Evolutionary conservation across 176 grass and related monocot species (phyloP), one percentile per base, ranked within the genome.

Genomic region (Avena eriantha): DNA sequence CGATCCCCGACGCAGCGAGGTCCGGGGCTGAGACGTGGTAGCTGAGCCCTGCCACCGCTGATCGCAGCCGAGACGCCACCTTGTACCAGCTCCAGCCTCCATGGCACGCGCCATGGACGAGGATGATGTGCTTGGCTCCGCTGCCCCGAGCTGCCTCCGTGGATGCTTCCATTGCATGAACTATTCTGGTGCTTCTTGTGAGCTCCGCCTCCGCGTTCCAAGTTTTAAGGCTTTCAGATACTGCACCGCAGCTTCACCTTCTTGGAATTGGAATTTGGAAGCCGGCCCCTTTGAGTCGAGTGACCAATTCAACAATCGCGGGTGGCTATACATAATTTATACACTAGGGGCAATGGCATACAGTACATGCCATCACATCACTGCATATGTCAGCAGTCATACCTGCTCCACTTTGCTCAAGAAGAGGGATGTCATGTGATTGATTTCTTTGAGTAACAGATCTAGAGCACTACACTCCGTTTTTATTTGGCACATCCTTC

Each of bases 61-160:
- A 84, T 18, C 80, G 82, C 17, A 98, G 93, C 59, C 45, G 33
- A 1, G 90, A 10, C 12, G 82, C 74, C 47, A 94, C 88, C 86
- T 98, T 98, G 90, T 94, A 91, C 90, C 92, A 98, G 36, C 81
- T 79, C 96, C 96, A 98, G 61, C 88, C 96, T 36, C 96, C 96
- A 7, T 88, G 82, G 67, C 88, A 86, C 9, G 86, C 86, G 76
- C 93, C 95, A 77, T 98, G 95, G 69, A 98, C 91, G 10, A 98
- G 93, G n/a, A 92, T 78, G 8, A 98, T 82, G 84, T 81, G 93
- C 65, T 82, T 88, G 48, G 48, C 47, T 17, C 47, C 73, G 47
- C 15, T 76, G 8, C 24, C 23, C 0, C 15, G 73, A 51, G 73
- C 73, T 15, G 73, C 47, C 47, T 51, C 73, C 72, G 26, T 26